Evolutionary conservation across 768 basidiomycete genomes (phyloP).

Genomic region (Boletus coccyginus): DNA sequence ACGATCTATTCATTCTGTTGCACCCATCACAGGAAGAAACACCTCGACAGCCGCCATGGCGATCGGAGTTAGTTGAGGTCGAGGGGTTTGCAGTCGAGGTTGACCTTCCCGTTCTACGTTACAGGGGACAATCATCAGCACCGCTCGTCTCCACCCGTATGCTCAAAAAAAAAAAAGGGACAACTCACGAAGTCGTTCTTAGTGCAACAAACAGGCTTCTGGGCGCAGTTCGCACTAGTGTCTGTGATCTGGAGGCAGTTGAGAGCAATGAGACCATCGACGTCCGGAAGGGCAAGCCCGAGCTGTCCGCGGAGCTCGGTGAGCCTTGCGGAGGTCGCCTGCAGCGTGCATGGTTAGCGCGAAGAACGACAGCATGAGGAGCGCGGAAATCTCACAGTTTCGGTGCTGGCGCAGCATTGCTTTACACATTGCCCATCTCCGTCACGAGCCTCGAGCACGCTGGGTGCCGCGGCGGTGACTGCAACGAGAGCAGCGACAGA

Average conservation of each 20-base stretch:
- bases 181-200: conserved; percentile 9
- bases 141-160: too few species aligned
- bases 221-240: background rate
- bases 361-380: too few species aligned
- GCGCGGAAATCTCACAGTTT: background rate
- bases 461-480: too few species aligned
- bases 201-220: conserved; percentile 19
- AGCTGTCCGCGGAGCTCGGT: background rate
- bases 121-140: background rate
- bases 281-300: background rate
- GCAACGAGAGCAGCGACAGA: too few species aligned
- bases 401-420: conserved; percentile 11
- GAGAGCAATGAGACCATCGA: conserved; percentile 1
- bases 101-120: conserved; percentile 9
- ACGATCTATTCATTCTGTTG: too few species aligned
- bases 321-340: background rate
- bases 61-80: background rate
- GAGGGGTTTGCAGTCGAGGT: conserved; percentile 14
- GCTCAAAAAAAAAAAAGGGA: background rate
- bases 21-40: too few species aligned
- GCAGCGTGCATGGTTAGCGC: background rate
- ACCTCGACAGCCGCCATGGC: background rate
- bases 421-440: conserved; percentile 5
- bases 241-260: conserved; percentile 1
- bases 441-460: too few species aligned